Evolutionary conservation across 495 filamentous ascomycete species (phyloP), one percentile per base, ranked within the genome.

Genomic region (Platismatia glauca): DNA sequence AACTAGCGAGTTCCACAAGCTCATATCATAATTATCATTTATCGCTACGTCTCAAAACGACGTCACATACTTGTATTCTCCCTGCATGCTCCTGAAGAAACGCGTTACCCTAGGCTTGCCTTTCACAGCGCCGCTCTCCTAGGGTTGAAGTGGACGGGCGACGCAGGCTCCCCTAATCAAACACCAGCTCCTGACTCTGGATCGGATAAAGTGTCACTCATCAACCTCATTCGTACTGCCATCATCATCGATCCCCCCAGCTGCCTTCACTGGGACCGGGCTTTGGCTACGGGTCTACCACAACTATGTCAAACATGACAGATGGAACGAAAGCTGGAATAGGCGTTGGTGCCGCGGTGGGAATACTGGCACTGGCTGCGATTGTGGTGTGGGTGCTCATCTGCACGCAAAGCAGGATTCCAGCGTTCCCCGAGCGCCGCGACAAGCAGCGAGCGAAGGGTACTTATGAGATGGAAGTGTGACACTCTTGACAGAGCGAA

Each of bases 241-340:
- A 31, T 18, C 13, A 16, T 16, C 15, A 31, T 52, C 27, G 48
- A 31, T 52, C 22, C 12, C 33, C 29, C 50, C 1, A 27, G 12
- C 24, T 20, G 27, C 27, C 50, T 20, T 53, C 12, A 16, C 15
- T 53, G 7, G 29, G 15, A 53, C 29, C 15, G 13, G 15, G n/a
- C 6, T n/a, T 33, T 6, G 6, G 11, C 5, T 31, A 31, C 4
- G 13, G 15, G 1, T n/a, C 29, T 20, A 33, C 50, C 31, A 52
- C 5, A 27, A 53, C 20, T 29, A 53, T 53, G 50, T 33, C 50
- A 31, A 33, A 53, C 50, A 53, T 53, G 50, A 53, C 50, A 8
- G 50, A 53, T 11, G 50, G 50, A 53, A 53, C 13, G 29, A 53
- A 53, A 34, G 50, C 50, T 33, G 29, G 50, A 15, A 53, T 53